phyloP scores from a whole-genome alignment of 306 rosid species.

The Prosopis cineraria region DNA sequence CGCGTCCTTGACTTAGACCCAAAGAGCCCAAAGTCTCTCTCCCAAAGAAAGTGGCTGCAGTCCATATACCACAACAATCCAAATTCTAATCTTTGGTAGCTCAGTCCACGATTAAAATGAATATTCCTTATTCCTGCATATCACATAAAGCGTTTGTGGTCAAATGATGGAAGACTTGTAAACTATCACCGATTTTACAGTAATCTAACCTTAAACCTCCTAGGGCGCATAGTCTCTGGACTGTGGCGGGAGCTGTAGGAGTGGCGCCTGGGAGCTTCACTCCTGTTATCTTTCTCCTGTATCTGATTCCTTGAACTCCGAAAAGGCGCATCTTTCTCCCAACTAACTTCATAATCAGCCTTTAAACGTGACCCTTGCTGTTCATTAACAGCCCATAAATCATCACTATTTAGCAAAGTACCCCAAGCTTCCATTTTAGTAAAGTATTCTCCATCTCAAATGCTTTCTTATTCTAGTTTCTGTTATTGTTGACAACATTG shows the following conservation, averaged over 20 bases:
- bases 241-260: conserved; percentile 49
- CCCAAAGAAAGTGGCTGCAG: not conserved
- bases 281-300: conserved; percentile 51
- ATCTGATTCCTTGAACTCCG: conserved; percentile 50
- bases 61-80: conserved; percentile 18
- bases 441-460: conserved; percentile 11
- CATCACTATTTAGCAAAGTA: not conserved
- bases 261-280: conserved; percentile 73
- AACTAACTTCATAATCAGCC: conserved; percentile 81
- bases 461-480: conserved; percentile 13
- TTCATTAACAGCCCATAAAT: conserved; percentile 33
- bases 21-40: not conserved
- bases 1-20: conserved; percentile 7
- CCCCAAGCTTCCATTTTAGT: conserved; percentile 24
- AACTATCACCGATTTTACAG: not conserved
- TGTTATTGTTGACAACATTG: not conserved
- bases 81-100: not conserved
- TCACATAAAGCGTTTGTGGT: conserved; percentile 33
- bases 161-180: conserved; percentile 21
- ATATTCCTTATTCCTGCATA: conserved; percentile 59
- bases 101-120: conserved; percentile 24
- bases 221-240: conserved; percentile 63
- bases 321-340: conserved; percentile 80
- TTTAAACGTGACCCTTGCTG: conserved; percentile 85
- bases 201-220: conserved; percentile 82